Conservation (phyloP, 2,329 filamentous ascomycete genomes). For the Leptographium galeiforme region DNA sequence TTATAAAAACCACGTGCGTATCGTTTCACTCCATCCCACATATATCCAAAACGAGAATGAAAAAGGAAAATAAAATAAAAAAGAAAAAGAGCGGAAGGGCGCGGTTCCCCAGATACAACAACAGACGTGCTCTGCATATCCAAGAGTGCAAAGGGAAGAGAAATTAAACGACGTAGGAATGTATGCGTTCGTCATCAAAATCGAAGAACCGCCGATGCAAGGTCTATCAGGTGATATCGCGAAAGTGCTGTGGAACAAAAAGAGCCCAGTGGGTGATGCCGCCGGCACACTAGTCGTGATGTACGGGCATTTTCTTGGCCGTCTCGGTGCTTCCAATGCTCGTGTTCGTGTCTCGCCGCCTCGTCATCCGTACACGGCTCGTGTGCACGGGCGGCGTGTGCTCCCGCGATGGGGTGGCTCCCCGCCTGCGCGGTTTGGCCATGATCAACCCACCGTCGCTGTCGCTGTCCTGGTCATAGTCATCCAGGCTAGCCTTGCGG, state of each 20-base stretch:
- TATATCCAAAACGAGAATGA: not conserved
- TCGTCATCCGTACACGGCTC: constrained; percentile 16
- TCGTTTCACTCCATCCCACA: not conserved
- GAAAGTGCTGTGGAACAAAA: not conserved
- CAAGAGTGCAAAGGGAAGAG: not conserved
- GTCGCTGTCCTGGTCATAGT: constrained; percentile 37
- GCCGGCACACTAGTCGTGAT: not conserved
- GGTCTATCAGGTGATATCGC: not conserved
- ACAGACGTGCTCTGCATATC: not conserved
- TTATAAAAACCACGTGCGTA: not conserved
- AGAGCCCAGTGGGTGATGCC: not conserved
- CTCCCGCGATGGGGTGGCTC: constrained; percentile 17
- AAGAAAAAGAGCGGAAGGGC: too few relatives aligned
- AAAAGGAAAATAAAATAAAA: not conserved
- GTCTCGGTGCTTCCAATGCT: constrained; percentile 51
- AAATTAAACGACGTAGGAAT: not conserved
- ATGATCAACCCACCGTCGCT: constrained; percentile 42
- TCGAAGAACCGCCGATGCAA: not conserved
- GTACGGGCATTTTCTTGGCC: constrained; percentile 39
- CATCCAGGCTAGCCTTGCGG: constrained; percentile 9
- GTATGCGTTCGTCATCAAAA: constrained; percentile 1
- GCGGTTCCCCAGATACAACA: not conserved
- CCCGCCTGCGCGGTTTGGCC: constrained; percentile 33
- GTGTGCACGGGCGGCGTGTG: constrained; percentile 9
- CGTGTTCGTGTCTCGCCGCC: constrained; percentile 44